phyloP scores from a whole-genome alignment of 2,329 filamentous ascomycete genomes.

The Microsporum audouinii region DNA sequence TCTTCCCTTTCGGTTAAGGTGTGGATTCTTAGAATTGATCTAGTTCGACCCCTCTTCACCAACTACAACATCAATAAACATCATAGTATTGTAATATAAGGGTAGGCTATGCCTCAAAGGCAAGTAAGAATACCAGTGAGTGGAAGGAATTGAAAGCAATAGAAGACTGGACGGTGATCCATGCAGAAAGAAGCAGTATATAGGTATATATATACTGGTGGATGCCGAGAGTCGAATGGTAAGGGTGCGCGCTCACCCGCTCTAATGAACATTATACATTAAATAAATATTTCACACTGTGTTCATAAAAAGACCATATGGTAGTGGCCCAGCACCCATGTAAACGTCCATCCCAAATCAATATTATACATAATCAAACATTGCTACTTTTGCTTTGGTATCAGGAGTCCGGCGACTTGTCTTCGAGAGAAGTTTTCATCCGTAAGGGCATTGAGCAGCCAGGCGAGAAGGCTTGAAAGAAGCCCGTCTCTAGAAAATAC shows the following conservation, averaged over 20 bases:
- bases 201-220: not conserved
- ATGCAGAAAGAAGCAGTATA: not conserved
- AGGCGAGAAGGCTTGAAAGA: not conserved
- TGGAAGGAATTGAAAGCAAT: not conserved
- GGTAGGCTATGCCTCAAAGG: too few relatives aligned
- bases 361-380: not conserved
- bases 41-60: too few relatives aligned
- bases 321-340: not conserved
- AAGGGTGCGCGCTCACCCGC: not conserved
- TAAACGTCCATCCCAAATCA: not conserved
- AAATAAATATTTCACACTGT: not conserved
- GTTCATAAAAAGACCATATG: not conserved
- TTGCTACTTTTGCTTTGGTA: not conserved
- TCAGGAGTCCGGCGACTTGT: not conserved
- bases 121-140: too few relatives aligned
- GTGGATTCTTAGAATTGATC: too few relatives aligned
- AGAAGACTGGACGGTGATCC: not conserved
- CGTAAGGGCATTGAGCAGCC: not conserved
- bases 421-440: not conserved
- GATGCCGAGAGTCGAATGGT: not conserved
- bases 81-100: too few relatives aligned
- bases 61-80: too few relatives aligned
- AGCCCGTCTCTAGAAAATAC: not conserved
- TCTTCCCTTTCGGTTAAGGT: too few relatives aligned
- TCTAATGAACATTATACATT: not conserved